These are phyloP conservation scores for Grammothele lineata DNA, from an alignment of 768 basidiomycete species.

Conservation along the genomic window DNA sequence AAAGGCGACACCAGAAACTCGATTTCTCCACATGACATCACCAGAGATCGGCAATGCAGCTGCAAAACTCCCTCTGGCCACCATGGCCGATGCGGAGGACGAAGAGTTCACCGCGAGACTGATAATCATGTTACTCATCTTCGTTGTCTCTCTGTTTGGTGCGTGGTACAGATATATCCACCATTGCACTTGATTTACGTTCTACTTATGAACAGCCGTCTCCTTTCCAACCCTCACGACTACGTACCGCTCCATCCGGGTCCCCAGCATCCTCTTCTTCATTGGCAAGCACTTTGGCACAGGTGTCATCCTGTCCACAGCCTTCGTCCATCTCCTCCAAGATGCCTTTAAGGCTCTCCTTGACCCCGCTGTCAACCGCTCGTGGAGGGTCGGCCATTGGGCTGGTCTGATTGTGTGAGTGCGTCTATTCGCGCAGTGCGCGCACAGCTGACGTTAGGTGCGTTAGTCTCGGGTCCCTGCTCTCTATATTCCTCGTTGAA, in stretches of 20 bases:
- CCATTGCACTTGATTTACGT: background rate
- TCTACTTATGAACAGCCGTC: constrained; percentile 42
- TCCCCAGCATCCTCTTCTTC: constrained; percentile 71
- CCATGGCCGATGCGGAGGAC: background rate
- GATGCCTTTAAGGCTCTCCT: constrained; percentile 66
- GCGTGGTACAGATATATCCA: constrained; percentile 16
- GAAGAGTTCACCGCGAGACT: constrained; percentile 7
- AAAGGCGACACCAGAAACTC: background rate
- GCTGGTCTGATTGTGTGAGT: constrained; percentile 73
- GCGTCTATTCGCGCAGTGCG: background rate
- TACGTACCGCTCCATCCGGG: constrained; percentile 45
- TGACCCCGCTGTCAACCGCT: constrained; percentile 38
- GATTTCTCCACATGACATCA: background rate
- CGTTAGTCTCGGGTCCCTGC: constrained; percentile 55
- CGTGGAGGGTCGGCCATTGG: constrained; percentile 50
- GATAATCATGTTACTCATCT: constrained; percentile 47
- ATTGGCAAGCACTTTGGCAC: constrained; percentile 89
- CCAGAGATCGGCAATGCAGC: no score
- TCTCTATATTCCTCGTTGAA: constrained; percentile 76
- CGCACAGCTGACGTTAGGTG: background rate
- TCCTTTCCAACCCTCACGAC: constrained; percentile 69
- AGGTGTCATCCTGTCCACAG: constrained; percentile 79
- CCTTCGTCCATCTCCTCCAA: constrained; percentile 77
- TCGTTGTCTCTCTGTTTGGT: constrained; percentile 65
- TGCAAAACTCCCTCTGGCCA: no score